Evolutionary conservation across 2,329 filamentous ascomycete genomes (phyloP), one percentile per base, ranked within the genome.

Genomic region (Nothopassalora personata): DNA sequence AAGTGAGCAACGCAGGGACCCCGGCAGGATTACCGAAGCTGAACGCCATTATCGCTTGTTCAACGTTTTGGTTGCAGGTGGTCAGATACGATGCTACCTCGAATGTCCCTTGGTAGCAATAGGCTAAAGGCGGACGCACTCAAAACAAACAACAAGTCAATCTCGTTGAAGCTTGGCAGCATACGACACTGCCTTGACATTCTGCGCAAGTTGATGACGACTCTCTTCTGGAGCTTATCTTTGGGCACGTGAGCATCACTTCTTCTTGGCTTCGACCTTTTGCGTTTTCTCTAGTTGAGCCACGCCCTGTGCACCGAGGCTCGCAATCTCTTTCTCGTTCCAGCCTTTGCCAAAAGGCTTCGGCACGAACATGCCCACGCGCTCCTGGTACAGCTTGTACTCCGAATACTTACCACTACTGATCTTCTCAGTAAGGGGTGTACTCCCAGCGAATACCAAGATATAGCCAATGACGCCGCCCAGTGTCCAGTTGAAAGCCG

Each of bases 361-460:
- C 1, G 94, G 94, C 54, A 97, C 74, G 71, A 97, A 96, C 73
- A 85, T 91, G 61, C 89, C 88, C 4, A 97, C 90, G 58, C 87
- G 82, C 65, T 83, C 80, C 77, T 96, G 90, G 72, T 99, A 99
- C 31, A 88, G 80, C 64, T 80, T 80, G 74, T 99, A 99, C 67
- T 96, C 91, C 0, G 89, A 81, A 72, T 99, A 99, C 74, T 97
- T 99, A 56, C 81, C 78, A 3, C 85, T 76, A 1, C 87, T 92
- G 66, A 97, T 88, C 47, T 80, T 70, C 76, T 99, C 94, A 0
- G 94, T 97, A 45, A 99, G 81, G 78, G 83, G 87, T 0, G 92
- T 96, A 64, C 91, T 97, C 28, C 83, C 88, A 73, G 96, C 91
- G 77, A 99, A 99, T 8, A 99, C 81, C 51, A 89, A 72, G 23